Evolutionary conservation across 2,329 filamentous ascomycete species (phyloP).

Genomic region (Ophiostoma pallidulum): DNA sequence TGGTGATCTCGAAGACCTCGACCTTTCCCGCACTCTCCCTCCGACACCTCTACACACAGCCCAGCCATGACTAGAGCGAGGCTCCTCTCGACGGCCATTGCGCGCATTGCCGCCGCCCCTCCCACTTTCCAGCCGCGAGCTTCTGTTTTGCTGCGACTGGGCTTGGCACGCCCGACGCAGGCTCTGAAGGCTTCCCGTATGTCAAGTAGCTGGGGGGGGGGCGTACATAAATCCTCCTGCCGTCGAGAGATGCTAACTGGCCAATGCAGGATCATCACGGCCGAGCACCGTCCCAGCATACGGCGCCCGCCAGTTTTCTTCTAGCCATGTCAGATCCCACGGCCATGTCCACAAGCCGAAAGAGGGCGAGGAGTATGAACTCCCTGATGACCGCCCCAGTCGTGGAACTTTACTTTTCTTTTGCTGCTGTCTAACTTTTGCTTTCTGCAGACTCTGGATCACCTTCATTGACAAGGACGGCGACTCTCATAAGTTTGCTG

Average conservation of each 20-base stretch:
- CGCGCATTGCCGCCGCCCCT: not conserved
- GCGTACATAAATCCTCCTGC: too few relatives aligned
- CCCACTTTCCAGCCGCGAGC: not conserved
- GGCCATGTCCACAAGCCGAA: constrained; percentile 77
- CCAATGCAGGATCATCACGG: too few relatives aligned
- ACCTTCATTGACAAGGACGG: constrained; percentile 93
- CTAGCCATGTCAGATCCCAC: constrained; percentile 52
- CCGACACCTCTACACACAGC: not conserved
- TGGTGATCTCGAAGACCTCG: too few relatives aligned
- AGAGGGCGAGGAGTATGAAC: constrained; percentile 81
- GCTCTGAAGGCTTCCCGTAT: not conserved
- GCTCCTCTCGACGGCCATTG: not conserved
- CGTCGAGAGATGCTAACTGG: too few relatives aligned
- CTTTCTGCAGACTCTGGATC: constrained; percentile 61
- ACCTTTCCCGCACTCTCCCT: too few relatives aligned
- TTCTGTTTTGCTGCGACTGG: not conserved
- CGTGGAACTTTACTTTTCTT: not conserved
- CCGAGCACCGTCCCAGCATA: not conserved
- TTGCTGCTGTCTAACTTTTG: not conserved
- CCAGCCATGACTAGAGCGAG: constrained; percentile 3
- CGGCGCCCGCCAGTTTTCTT: constrained; percentile 45
- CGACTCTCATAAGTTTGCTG: constrained; percentile 63
- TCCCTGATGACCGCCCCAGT: too few relatives aligned
- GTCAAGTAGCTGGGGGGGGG: not conserved
- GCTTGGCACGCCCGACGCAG: not conserved